Evolutionary conservation across 148 eudicot species (phyloP).

Genomic region (Talinum fruticosum): DNA sequence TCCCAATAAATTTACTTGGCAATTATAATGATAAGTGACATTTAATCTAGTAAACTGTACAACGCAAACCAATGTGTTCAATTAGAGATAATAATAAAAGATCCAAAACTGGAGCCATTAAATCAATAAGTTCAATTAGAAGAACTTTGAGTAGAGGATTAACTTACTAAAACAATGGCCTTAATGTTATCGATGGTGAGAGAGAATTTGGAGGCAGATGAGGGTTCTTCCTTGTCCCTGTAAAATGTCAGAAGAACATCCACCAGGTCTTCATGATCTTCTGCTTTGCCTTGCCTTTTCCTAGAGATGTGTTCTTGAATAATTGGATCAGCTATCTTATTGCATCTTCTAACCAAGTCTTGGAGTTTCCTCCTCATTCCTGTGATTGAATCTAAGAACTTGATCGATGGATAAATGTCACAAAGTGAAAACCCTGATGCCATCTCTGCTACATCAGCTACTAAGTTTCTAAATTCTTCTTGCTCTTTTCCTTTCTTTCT

Average conservation of each 20-base stretch:
- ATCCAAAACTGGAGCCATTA: no score
- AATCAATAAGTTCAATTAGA: neutral
- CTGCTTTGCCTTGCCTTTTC: neutral
- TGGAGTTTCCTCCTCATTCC: conserved; percentile 20
- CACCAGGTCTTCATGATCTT: conserved; percentile 18
- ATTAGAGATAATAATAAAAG: neutral
- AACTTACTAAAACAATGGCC: conserved; percentile 21
- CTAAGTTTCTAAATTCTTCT: conserved; percentile 6
- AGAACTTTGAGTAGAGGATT: neutral
- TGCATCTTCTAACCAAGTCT: conserved; percentile 6
- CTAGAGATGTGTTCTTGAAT: conserved; percentile 24
- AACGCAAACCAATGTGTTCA: neutral
- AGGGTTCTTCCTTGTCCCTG: neutral
- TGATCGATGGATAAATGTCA: conserved; percentile 30
- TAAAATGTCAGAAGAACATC: conserved; percentile 26
- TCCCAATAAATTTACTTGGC: neutral
- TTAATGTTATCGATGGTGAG: conserved; percentile 22
- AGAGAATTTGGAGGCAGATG: conserved; percentile 12
- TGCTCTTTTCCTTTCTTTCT: conserved; percentile 26
- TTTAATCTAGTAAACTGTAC: neutral
- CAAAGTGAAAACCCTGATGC: conserved; percentile 19
- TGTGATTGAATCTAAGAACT: conserved; percentile 11
- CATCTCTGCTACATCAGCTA: neutral
- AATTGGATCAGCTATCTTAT: conserved; percentile 25
- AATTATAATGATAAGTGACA: neutral